Percentiles rank a stretch among this genome's conserved stretches.
Evolutionary conservation across 192 early-diverging fungal species (phyloP).

Genomic region (Backusella westeae): DNA sequence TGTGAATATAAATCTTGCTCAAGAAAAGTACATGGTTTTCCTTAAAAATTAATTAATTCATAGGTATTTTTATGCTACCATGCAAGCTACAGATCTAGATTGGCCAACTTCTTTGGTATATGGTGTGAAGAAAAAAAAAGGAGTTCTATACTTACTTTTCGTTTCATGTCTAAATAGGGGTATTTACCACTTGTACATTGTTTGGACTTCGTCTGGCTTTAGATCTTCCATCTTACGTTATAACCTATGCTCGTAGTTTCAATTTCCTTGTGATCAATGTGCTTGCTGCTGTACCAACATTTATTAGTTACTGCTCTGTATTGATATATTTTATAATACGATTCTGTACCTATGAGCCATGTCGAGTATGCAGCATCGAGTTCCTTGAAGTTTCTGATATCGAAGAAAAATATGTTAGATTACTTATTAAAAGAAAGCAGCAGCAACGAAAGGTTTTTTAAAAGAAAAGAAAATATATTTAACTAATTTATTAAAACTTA

Average conservation of each 20-base stretch:
- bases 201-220: slow-evolving; percentile 21
- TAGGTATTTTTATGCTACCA: slow-evolving; percentile 41
- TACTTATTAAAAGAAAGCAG: slow-evolving; percentile 10
- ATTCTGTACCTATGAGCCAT: slow-evolving; percentile 17
- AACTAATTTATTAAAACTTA: neutral
- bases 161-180: neutral
- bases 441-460: neutral
- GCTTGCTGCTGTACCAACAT: slow-evolving; percentile 13
- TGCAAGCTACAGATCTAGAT: slow-evolving; percentile 28
- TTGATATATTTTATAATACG: slow-evolving; percentile 22
- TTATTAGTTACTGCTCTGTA: slow-evolving; percentile 21
- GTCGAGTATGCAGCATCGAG: slow-evolving; percentile 12
- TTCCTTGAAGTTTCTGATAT: slow-evolving; percentile 28
- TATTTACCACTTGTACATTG: slow-evolving; percentile 17
- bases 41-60: neutral
- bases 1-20: neutral
- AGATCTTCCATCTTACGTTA: slow-evolving; percentile 23
- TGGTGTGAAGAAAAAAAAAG: neutral
- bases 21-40: neutral
- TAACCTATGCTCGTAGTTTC: slow-evolving; percentile 27
- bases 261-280: slow-evolving; percentile 25
- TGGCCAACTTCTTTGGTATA: slow-evolving; percentile 33
- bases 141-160: neutral
- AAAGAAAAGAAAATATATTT: neutral
- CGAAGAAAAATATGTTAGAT: slow-evolving; percentile 32